Base-by-base conservation (phyloP, 257 asterid species). In the Petunia secreta region DNA sequence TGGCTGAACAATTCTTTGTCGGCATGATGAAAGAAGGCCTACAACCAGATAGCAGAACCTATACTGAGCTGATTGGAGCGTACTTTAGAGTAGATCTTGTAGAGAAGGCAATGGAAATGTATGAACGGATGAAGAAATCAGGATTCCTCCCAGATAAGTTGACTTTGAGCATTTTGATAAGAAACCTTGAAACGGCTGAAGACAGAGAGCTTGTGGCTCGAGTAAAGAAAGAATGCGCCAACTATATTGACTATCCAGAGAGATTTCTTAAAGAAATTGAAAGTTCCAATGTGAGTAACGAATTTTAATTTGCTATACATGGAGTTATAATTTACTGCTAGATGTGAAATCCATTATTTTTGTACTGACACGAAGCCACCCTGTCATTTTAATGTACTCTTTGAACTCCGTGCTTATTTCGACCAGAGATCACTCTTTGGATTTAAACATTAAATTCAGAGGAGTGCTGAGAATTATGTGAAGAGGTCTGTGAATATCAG, bases 51-150 rank as follows among this genome's bases (percentile, higher is more conserved):
- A 79, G 89, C 6, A 87, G 93, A 80, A 86, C 94, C 60, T 92
- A 86, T 60, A 87, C 94, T 40, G 97, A 92, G 84, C 84, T 92
- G 84, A 92, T 92, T 41, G 94, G 96, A 79, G 93, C 92, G 1
- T 91, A 92, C 84, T 92, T 92, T 82, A 84, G 67, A 78, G 93
- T 80, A 43, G 90, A 81, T 81, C 85, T 83, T 93, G 83, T 89
- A 77, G 81, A 67, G 36, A 92, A 89, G 65, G 97, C 94, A 69
- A 87, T 92, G 89, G 88, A 85, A 79, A 75, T 86, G 37, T 92
- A 91, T 64, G 89, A 86, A 82, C 69, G 80, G 68, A 88, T 92
- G 97, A 92, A 92, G 87, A 87, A 87, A 80, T 91, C 96, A 50
- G 94, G 91, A 46, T 78, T 81, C 79, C 82, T 75, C 55, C 97